A percentile compares a stretch with the other conserved stretches of the same genome.
phyloP scores from a whole-genome alignment of 371 early-diverging fungal genomes.

The Mucor indicus region DNA sequence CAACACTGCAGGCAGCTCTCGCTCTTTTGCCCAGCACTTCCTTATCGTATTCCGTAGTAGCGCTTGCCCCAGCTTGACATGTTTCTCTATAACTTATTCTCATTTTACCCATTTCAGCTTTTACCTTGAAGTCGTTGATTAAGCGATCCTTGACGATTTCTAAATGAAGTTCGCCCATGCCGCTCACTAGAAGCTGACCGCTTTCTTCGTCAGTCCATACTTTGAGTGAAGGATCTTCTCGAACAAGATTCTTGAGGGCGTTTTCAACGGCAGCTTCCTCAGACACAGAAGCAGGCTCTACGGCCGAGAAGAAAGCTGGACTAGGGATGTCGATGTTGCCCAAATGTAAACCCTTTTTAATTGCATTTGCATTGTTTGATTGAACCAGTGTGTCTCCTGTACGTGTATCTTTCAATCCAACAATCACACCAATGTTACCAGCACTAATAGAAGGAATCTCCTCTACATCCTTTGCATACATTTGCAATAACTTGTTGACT shows the following conservation, averaged over 20 bases:
- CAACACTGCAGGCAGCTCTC: constrained; percentile 59
- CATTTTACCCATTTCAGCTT: constrained; percentile 82
- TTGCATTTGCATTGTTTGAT: constrained; percentile 39
- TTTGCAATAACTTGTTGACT: constrained; percentile 80
- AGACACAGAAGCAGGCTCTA: constrained; percentile 73
- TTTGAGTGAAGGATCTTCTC: constrained; percentile 91
- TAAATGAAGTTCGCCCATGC: constrained; percentile 96
- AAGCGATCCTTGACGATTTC: constrained; percentile 88
- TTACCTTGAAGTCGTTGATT: constrained; percentile 74
- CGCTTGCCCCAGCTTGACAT: constrained; percentile 37
- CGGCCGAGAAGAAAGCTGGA: constrained; percentile 88
- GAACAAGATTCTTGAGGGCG: constrained; percentile 70
- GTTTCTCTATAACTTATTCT: constrained; percentile 88
- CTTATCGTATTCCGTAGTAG: constrained; percentile 52
- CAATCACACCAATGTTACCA: constrained; percentile 90
- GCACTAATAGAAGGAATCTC: constrained; percentile 73
- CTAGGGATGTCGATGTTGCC: constrained; percentile 81
- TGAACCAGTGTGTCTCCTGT: constrained; percentile 92
- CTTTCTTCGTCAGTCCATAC: constrained; percentile 79
- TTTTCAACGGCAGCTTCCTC: constrained; percentile 78
- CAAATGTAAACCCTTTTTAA: constrained; percentile 56
- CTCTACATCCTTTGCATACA: constrained; percentile 91
- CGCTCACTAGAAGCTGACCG: constrained; percentile 87
- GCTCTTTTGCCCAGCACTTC: constrained; percentile 74
- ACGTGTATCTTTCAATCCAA: constrained; percentile 82